A percentile compares a stretch with the other conserved stretches of the same genome.
Evolutionary conservation across 2,329 filamentous ascomycete genomes (phyloP).

Genomic region (Pseudogymnoascus sp.): DNA sequence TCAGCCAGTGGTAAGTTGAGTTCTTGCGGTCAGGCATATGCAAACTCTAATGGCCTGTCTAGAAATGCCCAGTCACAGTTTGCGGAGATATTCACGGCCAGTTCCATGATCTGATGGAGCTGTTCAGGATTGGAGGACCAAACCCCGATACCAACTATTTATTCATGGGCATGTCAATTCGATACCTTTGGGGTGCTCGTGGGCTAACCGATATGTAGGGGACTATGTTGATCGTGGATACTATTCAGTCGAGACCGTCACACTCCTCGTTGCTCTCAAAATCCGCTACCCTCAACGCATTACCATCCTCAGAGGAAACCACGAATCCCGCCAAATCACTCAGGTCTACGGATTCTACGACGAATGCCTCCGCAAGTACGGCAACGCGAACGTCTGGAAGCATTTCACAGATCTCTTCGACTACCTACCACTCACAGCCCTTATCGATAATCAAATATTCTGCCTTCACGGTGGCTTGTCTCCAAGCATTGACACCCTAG

Average conservation of each 20-base stretch:
- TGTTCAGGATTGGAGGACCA: slow-evolving; percentile 88
- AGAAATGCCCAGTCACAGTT: slow-evolving; percentile 34
- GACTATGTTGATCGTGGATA: slow-evolving; percentile 98
- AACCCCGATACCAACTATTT: slow-evolving; percentile 94
- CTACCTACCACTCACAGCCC: slow-evolving; percentile 80
- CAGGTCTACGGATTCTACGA: slow-evolving; percentile 98
- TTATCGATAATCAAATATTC: slow-evolving; percentile 47
- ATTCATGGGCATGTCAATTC: slow-evolving; percentile 69
- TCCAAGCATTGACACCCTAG: slow-evolving; percentile 84
- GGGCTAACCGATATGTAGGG: slow-evolving; percentile 40
- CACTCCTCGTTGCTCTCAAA: slow-evolving; percentile 91
- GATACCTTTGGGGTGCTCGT: not conserved
- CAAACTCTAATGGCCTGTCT: not conserved
- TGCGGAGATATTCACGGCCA: slow-evolving; percentile 96
- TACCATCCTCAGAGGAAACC: slow-evolving; percentile 89
- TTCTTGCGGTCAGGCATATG: not conserved
- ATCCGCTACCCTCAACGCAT: slow-evolving; percentile 96
- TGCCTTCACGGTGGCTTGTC: slow-evolving; percentile 94
- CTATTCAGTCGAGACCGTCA: slow-evolving; percentile 94
- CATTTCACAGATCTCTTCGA: slow-evolving; percentile 98
- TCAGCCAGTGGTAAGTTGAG: slow-evolving; percentile 78
- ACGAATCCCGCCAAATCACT: slow-evolving; percentile 94
- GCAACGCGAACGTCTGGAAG: slow-evolving; percentile 92
- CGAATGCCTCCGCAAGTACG: slow-evolving; percentile 92
- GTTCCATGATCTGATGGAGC: slow-evolving; percentile 94